Conservation (phyloP, 208 protist genomes). For the Acanthamoeba sp. region DNA sequence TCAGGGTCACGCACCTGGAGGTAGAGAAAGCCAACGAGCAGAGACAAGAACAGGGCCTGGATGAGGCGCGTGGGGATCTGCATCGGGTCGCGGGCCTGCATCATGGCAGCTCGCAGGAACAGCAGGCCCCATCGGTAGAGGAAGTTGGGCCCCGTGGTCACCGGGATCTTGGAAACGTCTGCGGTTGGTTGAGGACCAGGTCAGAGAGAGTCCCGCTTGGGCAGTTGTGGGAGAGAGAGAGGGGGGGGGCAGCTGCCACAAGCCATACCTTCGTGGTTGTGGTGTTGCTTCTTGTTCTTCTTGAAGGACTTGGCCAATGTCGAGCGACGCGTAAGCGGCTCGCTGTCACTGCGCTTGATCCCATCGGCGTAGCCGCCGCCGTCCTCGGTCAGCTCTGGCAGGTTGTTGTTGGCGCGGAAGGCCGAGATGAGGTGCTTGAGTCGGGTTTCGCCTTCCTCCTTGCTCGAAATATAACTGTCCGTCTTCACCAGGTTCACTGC, state of each 20-base stretch:
- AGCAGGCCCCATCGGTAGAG: conserved; percentile 21
- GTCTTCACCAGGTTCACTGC: conserved; percentile 35
- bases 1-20: not conserved
- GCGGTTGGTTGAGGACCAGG: too few species aligned
- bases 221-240: too few species aligned
- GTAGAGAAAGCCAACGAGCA: conserved; percentile 48
- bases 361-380: not conserved
- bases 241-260: too few species aligned
- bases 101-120: not conserved
- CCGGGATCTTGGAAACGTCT: not conserved
- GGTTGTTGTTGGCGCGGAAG: not conserved
- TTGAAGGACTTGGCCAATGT: not conserved
- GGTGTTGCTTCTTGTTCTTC: not conserved
- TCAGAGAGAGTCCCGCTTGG: not conserved
- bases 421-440: not conserved
- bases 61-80: not conserved
- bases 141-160: conserved; percentile 17
- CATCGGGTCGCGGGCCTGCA: conserved; percentile 31
- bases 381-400: conserved; percentile 16
- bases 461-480: conserved; percentile 51
- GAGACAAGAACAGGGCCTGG: conserved; percentile 14
- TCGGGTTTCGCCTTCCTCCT: not conserved
- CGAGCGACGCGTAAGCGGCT: too few species aligned
- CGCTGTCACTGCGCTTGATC: not conserved
- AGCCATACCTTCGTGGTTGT: not conserved